Base-by-base conservation (phyloP, 768 basidiomycete genomes). In the Megacollybia marginata region DNA sequence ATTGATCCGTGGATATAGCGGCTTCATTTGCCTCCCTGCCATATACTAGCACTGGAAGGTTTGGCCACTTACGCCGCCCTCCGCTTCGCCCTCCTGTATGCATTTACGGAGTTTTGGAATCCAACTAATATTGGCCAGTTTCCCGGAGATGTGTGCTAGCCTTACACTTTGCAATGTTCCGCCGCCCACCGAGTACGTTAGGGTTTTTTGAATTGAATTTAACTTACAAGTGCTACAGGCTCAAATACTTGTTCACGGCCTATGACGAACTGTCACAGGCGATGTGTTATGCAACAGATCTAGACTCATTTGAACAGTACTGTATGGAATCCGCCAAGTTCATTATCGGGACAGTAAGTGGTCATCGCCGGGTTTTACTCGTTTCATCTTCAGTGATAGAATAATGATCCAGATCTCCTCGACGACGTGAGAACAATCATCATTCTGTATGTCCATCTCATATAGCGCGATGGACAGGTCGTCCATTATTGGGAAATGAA, bases 11-110 rank as follows among this genome's bases (percentile, higher is more conserved):
- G 20, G 32, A 54, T 46, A 35, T 53, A 89, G 83, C 66, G 70
- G 11, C 73, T 91, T 10, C 71, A 72, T 51, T 67, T 90, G 12
- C 80, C 88, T 7, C 75, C 85, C 1, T 73, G 79, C 43, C 88
- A 91, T 60, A 69, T 91, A 33, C 73, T 89, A 46, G 85, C 85
- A 9, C 67, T 82, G n/a, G 85, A 88, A 54, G 70, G 70, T 48
- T 60, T 80, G 32, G 74, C 80, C 23, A 70, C 78, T 6, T 76
- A 72, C 56, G 70, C 73, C 51, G 85, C 80, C 8, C 63, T 86
- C 36, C 75, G 86, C 33, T 79, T 91, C 55, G 74, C 84, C 2
- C 63, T 76, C 2, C 55, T 89, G 87, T 88, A 54, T 52, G 85
- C 72, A 15, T 42, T 9, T 45, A 13, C 43, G 36, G 40, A 40